These are phyloP conservation scores for Echinosophora koreensis DNA, from an alignment of 306 rosid genomes.

Conservation along the genomic window DNA sequence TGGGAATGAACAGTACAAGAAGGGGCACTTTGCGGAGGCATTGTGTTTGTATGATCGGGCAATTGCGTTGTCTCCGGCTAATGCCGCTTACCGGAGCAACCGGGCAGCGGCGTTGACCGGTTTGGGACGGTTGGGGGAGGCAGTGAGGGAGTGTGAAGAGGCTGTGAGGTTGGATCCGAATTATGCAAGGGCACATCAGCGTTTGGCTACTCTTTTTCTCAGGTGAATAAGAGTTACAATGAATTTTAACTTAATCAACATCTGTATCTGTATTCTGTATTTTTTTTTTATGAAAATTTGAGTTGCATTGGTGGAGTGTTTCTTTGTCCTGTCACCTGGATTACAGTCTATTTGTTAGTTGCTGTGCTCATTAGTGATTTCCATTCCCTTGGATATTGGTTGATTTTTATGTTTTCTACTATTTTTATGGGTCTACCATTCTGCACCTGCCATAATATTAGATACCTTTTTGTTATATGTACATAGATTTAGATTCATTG, in stretches of 20 bases:
- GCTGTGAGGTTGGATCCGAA: constrained; percentile 82
- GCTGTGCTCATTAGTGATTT: no score
- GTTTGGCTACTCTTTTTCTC: constrained; percentile 71
- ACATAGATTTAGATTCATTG: constrained; percentile 32
- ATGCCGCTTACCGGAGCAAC: constrained; percentile 79
- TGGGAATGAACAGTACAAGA: constrained; percentile 78
- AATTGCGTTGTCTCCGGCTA: constrained; percentile 67
- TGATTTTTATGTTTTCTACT: neutral
- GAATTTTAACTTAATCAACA: neutral
- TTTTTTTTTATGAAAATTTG: neutral
- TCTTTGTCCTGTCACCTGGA: neutral
- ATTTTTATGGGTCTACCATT: neutral
- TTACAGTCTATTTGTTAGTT: no score
- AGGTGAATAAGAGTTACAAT: constrained; percentile 56
- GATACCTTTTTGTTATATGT: neutral
- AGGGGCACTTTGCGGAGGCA: constrained; percentile 71
- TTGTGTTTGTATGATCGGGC: constrained; percentile 76
- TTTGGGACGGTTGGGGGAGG: constrained; percentile 70
- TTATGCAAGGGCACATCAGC: constrained; percentile 80
- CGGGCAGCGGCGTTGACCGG: constrained; percentile 87
- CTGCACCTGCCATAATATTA: neutral
- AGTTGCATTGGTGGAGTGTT: neutral
- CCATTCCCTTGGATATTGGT: neutral
- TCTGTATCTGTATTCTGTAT: neutral
- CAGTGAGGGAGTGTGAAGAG: constrained; percentile 77